Percentiles rank a stretch among this genome's conserved stretches.
These are phyloP conservation scores for Saccharomycopsis sp. DNA, from an alignment of 805 yeast species.

Conservation along the genomic window DNA sequence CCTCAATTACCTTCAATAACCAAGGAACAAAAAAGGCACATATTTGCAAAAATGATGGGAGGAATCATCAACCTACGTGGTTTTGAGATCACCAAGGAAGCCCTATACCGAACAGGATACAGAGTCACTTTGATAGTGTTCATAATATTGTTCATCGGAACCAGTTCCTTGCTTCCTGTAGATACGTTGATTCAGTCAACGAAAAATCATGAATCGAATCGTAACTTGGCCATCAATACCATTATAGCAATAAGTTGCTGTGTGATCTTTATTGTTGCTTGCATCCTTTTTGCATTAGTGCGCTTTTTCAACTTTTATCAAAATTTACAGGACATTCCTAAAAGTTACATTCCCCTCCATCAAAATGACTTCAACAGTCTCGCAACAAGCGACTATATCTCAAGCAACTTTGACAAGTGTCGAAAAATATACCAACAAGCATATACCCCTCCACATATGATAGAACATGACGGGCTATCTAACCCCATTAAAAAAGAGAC, in stretches of 20 bases:
- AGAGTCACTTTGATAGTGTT: constrained; percentile 9
- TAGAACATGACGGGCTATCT: constrained; percentile 19
- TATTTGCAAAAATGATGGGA: too few species aligned
- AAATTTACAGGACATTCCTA: constrained; percentile 17
- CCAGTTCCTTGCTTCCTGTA: constrained; percentile 16
- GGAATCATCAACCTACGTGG: background rate
- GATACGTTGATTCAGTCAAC: constrained; percentile 20
- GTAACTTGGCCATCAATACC: constrained; percentile 16
- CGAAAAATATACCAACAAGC: constrained; percentile 16
- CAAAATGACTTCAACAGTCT: constrained; percentile 10
- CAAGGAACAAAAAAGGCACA: too few species aligned
- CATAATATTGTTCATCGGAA: constrained; percentile 11
- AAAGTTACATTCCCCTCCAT: constrained; percentile 17
- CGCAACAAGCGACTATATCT: constrained; percentile 7
- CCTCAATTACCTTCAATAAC: too few species aligned
- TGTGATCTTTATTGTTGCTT: constrained; percentile 13
- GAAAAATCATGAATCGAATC: constrained; percentile 10
- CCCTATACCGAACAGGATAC: background rate
- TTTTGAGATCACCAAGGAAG: background rate
- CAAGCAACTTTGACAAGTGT: constrained; percentile 13
- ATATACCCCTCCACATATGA: constrained; percentile 3
- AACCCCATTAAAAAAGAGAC: constrained; percentile 15
- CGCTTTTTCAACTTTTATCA: constrained; percentile 15
- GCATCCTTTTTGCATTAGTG: constrained; percentile 8
- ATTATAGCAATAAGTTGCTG: constrained; percentile 17